Evolutionary conservation across 2,329 filamentous ascomycete genomes (phyloP).

Genomic region (Pseudogymnoascus sp.): DNA sequence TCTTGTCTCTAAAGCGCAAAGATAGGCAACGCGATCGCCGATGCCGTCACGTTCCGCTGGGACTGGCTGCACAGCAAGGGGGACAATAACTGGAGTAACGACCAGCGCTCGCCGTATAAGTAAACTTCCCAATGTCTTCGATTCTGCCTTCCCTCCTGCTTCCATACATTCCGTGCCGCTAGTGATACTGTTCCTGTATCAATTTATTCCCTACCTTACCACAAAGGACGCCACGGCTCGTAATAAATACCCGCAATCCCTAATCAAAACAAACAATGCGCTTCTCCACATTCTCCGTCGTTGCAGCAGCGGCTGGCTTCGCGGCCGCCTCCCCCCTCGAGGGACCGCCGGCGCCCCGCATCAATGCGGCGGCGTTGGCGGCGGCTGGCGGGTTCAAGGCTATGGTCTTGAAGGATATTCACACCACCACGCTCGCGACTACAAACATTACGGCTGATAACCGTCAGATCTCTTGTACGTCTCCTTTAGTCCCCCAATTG

Average conservation of each 20-base stretch:
- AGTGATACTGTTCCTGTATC: too few relatives aligned
- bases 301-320: not conserved
- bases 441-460: slow-evolving; percentile 9
- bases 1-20: not conserved
- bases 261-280: not conserved
- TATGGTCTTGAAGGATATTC: slow-evolving; percentile 14
- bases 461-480: slow-evolving; percentile 14
- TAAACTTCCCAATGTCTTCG: not conserved
- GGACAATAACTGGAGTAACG: not conserved
- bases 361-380: not conserved
- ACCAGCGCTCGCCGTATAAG: not conserved
- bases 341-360: not conserved
- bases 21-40: not conserved
- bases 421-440: slow-evolving; percentile 3
- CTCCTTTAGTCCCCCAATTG: not conserved
- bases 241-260: too few relatives aligned
- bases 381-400: slow-evolving; percentile 5
- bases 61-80: not conserved
- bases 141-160: too few relatives aligned
- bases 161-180: not conserved
- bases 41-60: not conserved
- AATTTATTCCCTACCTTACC: too few relatives aligned
- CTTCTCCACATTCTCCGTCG: not conserved
- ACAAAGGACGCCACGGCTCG: too few relatives aligned
- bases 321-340: not conserved